phyloP scores from a whole-genome alignment of 495 filamentous ascomycete genomes.

The Penicillium desertorum region DNA sequence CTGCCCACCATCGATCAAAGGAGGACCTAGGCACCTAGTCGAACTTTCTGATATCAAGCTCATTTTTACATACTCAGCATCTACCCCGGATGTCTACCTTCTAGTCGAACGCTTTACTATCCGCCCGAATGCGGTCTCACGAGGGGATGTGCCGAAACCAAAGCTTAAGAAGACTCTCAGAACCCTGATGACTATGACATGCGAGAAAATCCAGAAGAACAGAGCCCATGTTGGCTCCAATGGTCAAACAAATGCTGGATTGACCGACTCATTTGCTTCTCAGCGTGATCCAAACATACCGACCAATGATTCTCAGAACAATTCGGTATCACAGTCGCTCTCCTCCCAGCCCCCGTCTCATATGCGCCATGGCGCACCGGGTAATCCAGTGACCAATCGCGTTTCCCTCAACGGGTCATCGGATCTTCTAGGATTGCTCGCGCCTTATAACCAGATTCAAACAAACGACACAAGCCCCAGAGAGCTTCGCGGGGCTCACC shows the following conservation, averaged over 20 bases:
- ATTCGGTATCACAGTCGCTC: conserved; percentile 14
- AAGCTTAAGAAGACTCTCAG: conserved; percentile 23
- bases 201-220: conserved; percentile 6
- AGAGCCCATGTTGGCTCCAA: not conserved
- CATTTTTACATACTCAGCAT: conserved; percentile 34
- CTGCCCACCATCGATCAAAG: conserved; percentile 19
- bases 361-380: not conserved
- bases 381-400: not conserved
- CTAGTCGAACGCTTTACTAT: conserved; percentile 39
- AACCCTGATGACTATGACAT: conserved; percentile 18
- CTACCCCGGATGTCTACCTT: conserved; percentile 30
- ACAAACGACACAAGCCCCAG: too few species aligned
- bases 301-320: not conserved
- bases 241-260: not conserved
- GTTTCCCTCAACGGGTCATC: not conserved
- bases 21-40: conserved; percentile 31
- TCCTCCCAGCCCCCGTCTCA: conserved; percentile 15
- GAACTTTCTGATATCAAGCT: conserved; percentile 43
- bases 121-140: conserved; percentile 27
- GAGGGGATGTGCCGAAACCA: conserved; percentile 25
- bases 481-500: not conserved
- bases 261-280: not conserved
- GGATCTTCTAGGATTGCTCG: conserved; percentile 1
- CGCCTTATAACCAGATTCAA: not conserved
- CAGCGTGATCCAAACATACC: not conserved